Evolutionary conservation across 768 basidiomycete genomes (phyloP).

Genomic region (Lenzites betulinus): DNA sequence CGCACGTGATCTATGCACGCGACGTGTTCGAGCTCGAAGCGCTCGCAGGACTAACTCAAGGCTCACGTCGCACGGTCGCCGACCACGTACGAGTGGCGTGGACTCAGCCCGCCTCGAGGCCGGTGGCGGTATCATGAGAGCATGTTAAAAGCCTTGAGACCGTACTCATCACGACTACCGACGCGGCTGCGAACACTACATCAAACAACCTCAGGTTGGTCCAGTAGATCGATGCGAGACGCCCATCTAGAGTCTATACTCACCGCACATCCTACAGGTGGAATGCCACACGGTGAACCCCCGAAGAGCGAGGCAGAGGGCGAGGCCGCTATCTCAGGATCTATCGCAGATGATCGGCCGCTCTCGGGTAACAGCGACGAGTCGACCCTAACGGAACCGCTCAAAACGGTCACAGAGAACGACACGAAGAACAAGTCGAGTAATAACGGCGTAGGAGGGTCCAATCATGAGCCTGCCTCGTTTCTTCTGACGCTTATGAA

Average conservation of each 20-base stretch:
- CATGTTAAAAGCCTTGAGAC: background rate
- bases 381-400: background rate
- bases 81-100: too few species aligned
- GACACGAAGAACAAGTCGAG: too few species aligned
- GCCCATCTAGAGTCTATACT: background rate
- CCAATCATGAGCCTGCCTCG: background rate
- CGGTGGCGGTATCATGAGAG: background rate
- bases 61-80: too few species aligned
- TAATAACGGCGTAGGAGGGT: background rate
- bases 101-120: conserved; percentile 6
- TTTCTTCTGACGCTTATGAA: background rate
- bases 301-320: background rate
- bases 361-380: too few species aligned
- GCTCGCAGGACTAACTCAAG: too few species aligned
- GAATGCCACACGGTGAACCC: background rate
- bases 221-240: background rate
- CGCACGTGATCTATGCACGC: conserved; percentile 1
- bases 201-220: background rate
- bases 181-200: too few species aligned
- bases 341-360: conserved; percentile 1
- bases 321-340: background rate
- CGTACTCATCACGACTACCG: too few species aligned
- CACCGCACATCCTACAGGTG: background rate
- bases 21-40: too few species aligned
- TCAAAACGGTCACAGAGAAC: background rate